A percentile compares a stretch with the other conserved stretches of the same genome.
These are phyloP conservation scores for Decorospora gaudefroyi DNA, from an alignment of 2,329 filamentous ascomycete genomes.

Conservation along the genomic window DNA sequence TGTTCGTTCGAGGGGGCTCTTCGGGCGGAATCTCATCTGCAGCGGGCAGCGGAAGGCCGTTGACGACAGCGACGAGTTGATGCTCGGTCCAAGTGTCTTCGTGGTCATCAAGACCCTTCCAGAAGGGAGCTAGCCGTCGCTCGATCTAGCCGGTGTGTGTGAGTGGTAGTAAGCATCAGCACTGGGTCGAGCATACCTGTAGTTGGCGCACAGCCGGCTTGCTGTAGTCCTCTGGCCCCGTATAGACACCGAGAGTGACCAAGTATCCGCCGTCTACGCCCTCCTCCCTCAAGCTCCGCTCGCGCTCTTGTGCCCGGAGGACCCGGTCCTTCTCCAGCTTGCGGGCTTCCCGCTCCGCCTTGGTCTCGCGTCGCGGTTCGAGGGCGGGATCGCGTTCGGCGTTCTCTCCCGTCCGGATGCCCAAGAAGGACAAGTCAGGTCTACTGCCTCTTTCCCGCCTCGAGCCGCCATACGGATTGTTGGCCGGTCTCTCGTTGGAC, in stretches of 20 bases:
- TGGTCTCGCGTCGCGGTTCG: conserved; percentile 78
- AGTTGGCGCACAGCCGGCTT: conserved; percentile 86
- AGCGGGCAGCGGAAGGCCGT: conserved; percentile 80
- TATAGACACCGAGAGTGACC: conserved; percentile 93
- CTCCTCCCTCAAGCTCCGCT: conserved; percentile 88
- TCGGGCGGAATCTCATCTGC: conserved; percentile 82
- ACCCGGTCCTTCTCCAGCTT: conserved; percentile 80
- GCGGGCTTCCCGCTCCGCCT: conserved; percentile 85
- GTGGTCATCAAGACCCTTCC: conserved; percentile 90
- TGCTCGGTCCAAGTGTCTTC: conserved; percentile 88
- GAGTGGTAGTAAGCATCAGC: conserved; percentile 6
- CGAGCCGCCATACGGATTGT: conserved; percentile 49
- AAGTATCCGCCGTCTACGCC: conserved; percentile 92
- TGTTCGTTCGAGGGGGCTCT: conserved; percentile 55
- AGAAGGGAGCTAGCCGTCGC: conserved; percentile 88
- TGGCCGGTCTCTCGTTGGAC: conserved; percentile 38
- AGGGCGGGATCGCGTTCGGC: conserved; percentile 56
- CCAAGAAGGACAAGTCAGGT: conserved; percentile 63
- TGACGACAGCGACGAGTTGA: conserved; percentile 88
- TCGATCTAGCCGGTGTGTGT: conserved; percentile 71
- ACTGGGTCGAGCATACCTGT: conserved; percentile 65
- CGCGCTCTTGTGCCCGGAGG: conserved; percentile 78
- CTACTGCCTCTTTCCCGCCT: conserved; percentile 59
- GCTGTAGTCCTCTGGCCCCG: conserved; percentile 89
- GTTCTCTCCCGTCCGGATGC: conserved; percentile 57